These are phyloP conservation scores for Cryptococcus maquisensis DNA, from an alignment of 1,284 basidiomycete genomes.

Conservation along the genomic window DNA sequence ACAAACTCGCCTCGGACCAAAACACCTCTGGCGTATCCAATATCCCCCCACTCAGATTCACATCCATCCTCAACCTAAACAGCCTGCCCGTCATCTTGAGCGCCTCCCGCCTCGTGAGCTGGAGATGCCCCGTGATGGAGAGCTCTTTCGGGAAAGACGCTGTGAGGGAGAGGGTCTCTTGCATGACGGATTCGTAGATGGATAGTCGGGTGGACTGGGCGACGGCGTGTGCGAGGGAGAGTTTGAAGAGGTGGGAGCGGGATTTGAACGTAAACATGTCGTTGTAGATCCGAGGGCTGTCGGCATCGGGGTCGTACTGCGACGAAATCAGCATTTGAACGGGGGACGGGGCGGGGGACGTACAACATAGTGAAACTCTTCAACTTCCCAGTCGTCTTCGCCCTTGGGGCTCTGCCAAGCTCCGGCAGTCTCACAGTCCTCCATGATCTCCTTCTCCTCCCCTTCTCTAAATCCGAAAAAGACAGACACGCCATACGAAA, in stretches of 20 bases:
- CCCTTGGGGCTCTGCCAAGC: conserved; percentile 55
- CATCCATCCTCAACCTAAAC: conserved; percentile 83
- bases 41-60: conserved; percentile 91
- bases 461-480: conserved; percentile 77
- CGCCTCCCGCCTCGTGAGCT: conserved; percentile 69
- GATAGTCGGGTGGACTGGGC: conserved; percentile 91
- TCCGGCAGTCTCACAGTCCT: conserved; percentile 72
- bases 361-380: conserved; percentile 81
- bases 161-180: conserved; percentile 72
- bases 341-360: conserved; percentile 28
- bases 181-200: conserved; percentile 78
- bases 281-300: conserved; percentile 74
- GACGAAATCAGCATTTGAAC: conserved; percentile 13
- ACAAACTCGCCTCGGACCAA: conserved; percentile 88
- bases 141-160: conserved; percentile 81
- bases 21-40: conserved; percentile 88
- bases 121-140: conserved; percentile 70
- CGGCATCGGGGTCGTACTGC: conserved; percentile 79
- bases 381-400: conserved; percentile 78
- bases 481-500: conserved; percentile 71
- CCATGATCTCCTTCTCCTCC: conserved; percentile 72
- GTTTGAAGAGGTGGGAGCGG: conserved; percentile 63
- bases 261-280: conserved; percentile 70
- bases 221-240: conserved; percentile 90
- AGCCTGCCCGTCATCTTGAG: conserved; percentile 79